Evolutionary conservation across 2,329 filamentous ascomycete genomes (phyloP).

Genomic region (Meredithiella fracta): DNA sequence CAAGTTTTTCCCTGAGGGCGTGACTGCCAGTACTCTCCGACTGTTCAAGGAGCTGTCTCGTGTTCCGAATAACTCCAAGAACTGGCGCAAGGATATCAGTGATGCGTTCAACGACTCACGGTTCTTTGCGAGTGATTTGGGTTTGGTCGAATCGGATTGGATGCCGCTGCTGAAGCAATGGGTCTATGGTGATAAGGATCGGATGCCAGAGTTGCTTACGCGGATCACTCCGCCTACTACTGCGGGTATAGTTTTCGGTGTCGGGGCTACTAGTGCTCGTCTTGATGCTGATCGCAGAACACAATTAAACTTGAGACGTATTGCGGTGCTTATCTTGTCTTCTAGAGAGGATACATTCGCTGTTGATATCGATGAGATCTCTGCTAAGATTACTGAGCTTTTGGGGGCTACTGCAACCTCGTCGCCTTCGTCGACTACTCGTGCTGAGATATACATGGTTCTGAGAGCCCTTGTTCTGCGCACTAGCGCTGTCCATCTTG

Average conservation of each 20-base stretch:
- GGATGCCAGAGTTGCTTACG: slow-evolving; percentile 62
- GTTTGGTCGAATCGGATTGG: slow-evolving; percentile 59
- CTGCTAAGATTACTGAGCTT: slow-evolving; percentile 77
- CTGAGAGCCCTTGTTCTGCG: slow-evolving; percentile 67
- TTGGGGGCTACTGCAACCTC: slow-evolving; percentile 70
- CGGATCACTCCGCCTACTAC: slow-evolving; percentile 73
- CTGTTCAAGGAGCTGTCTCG: slow-evolving; percentile 64
- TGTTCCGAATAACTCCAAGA: slow-evolving; percentile 65
- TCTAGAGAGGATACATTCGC: slow-evolving; percentile 66
- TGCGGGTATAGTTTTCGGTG: slow-evolving; percentile 95
- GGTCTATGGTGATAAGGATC: slow-evolving; percentile 73
- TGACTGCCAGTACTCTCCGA: slow-evolving; percentile 53
- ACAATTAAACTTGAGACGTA: slow-evolving; percentile 72
- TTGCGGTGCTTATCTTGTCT: slow-evolving; percentile 64
- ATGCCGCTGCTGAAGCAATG: slow-evolving; percentile 71
- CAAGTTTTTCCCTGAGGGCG: slow-evolving; percentile 72
- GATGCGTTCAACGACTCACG: slow-evolving; percentile 83
- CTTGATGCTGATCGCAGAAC: slow-evolving; percentile 90
- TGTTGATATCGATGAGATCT: slow-evolving; percentile 51
- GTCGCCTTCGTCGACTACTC: slow-evolving; percentile 77
- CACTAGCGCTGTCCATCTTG: slow-evolving; percentile 62
- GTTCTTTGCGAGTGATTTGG: slow-evolving; percentile 59
- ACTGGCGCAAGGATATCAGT: slow-evolving; percentile 80
- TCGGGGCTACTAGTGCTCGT: slow-evolving; percentile 81
- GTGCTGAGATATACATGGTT: slow-evolving; percentile 80